Evolutionary conservation across 805 yeast genomes (phyloP).

Genomic region (Suhomyces canberraensis): DNA sequence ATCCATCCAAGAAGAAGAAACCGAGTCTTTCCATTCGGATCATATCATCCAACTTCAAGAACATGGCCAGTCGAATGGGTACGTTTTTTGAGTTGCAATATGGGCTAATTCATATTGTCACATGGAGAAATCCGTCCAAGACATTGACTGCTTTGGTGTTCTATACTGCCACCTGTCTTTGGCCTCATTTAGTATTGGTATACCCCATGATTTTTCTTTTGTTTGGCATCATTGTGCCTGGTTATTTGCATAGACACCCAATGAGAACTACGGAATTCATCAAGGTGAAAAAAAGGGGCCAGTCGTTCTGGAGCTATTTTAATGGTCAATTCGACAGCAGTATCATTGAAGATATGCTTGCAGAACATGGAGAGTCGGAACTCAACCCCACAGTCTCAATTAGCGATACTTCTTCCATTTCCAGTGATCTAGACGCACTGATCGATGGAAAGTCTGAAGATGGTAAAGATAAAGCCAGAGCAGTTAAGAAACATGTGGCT

Average conservation of each 20-base stretch:
- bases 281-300: conserved; percentile 49
- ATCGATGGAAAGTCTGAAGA: background rate
- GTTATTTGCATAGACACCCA: conserved; percentile 68
- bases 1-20: conserved; percentile 41
- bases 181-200: conserved; percentile 65
- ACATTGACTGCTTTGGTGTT: conserved; percentile 59
- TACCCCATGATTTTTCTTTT: conserved; percentile 59
- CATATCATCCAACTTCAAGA: conserved; percentile 55
- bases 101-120: conserved; percentile 53
- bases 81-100: conserved; percentile 59
- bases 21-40: conserved; percentile 58
- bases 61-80: conserved; percentile 54
- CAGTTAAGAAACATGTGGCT: conserved; percentile 36
- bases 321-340: conserved; percentile 28
- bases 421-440: conserved; percentile 1
- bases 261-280: conserved; percentile 42
- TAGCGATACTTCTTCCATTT: conserved; percentile 2
- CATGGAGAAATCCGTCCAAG: conserved; percentile 74
- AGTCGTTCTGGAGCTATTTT: conserved; percentile 46
- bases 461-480: conserved; percentile 6
- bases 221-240: conserved; percentile 64
- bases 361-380: conserved; percentile 8
- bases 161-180: conserved; percentile 64
- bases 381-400: background rate
- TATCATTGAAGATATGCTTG: conserved; percentile 31